Evolutionary conservation across 345 rosid genomes (phyloP).

Genomic region (Aethionema arabicum): DNA sequence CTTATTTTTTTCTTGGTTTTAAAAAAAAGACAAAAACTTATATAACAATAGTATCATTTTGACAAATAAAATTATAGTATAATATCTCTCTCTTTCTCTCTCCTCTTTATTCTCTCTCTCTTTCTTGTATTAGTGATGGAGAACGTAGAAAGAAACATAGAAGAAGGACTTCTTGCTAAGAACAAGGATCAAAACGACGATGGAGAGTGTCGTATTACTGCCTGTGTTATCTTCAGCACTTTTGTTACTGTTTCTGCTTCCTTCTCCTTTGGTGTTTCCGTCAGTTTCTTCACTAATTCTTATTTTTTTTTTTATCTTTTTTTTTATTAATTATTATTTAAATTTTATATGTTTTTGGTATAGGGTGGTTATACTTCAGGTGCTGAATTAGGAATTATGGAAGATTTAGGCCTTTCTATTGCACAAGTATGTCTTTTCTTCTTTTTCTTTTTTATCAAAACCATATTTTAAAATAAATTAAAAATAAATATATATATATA

Average conservation of each 20-base stretch:
- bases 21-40: no score
- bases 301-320: not conserved
- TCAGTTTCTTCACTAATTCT: constrained; percentile 18
- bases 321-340: not conserved
- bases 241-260: constrained; percentile 30
- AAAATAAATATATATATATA: not conserved
- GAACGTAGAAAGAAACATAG: constrained; percentile 26
- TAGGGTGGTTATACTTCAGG: constrained; percentile 48
- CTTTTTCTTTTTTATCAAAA: not conserved
- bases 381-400: constrained; percentile 42
- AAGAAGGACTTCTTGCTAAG: constrained; percentile 25
- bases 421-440: constrained; percentile 31
- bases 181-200: constrained; percentile 21
- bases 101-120: not conserved
- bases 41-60: no score
- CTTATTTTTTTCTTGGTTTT: no score
- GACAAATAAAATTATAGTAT: no score
- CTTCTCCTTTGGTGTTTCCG: constrained; percentile 36
- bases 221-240: constrained; percentile 30
- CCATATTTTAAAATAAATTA: not conserved
- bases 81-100: not conserved
- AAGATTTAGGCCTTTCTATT: constrained; percentile 42
- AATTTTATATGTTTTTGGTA: not conserved
- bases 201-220: constrained; percentile 29
- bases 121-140: constrained; percentile 12